Conservation (phyloP, 2,329 filamentous ascomycete species). For the Aureobasidium sp. region DNA sequence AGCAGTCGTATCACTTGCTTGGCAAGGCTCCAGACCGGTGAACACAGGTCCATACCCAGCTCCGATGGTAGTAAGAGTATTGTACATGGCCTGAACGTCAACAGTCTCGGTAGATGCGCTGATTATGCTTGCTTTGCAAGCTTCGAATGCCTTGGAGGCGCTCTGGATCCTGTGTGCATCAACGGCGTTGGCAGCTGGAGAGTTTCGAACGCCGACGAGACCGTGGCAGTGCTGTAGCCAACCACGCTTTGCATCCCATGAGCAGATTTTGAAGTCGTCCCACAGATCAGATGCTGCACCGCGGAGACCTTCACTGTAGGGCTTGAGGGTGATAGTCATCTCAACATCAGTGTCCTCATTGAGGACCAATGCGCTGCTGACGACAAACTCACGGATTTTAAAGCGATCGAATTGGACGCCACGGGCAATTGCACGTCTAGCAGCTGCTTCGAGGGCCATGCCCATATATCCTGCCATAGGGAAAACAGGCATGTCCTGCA, state of each 20-base stretch:
- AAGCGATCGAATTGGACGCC: slow-evolving; percentile 5
- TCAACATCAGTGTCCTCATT: slow-evolving; percentile 8
- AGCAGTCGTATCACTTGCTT: background rate
- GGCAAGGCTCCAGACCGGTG: background rate
- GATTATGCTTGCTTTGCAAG: background rate
- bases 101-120: background rate
- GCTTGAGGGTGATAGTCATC: slow-evolving; percentile 6
- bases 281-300: slow-evolving; percentile 4
- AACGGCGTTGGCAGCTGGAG: background rate
- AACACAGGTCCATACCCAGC: slow-evolving; percentile 3
- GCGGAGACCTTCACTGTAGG: background rate
- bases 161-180: slow-evolving; percentile 4
- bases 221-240: slow-evolving; percentile 9
- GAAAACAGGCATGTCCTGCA: slow-evolving; percentile 27
- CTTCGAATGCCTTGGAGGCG: background rate
- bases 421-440: background rate
- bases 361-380: slow-evolving; percentile 2
- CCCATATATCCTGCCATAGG: slow-evolving; percentile 24
- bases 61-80: slow-evolving; percentile 1
- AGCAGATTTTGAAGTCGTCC: slow-evolving; percentile 10
- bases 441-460: slow-evolving; percentile 20
- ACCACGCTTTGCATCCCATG: slow-evolving; percentile 5
- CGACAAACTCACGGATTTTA: slow-evolving; percentile 4
- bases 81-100: background rate
- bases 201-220: slow-evolving; percentile 3